Evolutionary conservation across 1,139 yeast genomes (phyloP).

Genomic region (Candida dubliniensis): DNA sequence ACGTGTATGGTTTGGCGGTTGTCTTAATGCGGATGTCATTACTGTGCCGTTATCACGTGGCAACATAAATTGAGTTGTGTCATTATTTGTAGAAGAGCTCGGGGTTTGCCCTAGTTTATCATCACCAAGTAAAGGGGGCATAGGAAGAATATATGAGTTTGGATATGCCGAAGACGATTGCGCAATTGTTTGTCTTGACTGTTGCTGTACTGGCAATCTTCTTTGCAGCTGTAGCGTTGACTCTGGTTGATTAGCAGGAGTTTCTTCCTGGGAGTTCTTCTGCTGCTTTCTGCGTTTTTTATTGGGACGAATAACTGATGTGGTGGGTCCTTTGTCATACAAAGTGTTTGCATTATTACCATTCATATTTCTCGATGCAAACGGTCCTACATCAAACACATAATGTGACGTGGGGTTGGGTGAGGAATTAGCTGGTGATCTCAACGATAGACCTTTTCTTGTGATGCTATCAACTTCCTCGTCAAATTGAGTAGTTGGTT

Average conservation of each 20-base stretch:
- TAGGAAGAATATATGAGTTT: slow-evolving; percentile 19
- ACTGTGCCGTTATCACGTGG: slow-evolving; percentile 13
- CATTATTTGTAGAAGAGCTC: slow-evolving; percentile 2
- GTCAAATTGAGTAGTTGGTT: slow-evolving; percentile 9
- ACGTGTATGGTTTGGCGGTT: slow-evolving; percentile 9
- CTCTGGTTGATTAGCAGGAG: slow-evolving; percentile 1
- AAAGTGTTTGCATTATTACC: slow-evolving; percentile 5
- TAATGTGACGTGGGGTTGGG: slow-evolving; percentile 17
- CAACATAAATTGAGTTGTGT: slow-evolving; percentile 14
- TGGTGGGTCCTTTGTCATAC: slow-evolving; percentile 7
- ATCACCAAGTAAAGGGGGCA: slow-evolving; percentile 18
- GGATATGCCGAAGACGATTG: slow-evolving; percentile 1
- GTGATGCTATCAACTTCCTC: slow-evolving; percentile 12
- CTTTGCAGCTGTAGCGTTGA: slow-evolving; percentile 7
- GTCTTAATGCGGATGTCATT: slow-evolving; percentile 15
- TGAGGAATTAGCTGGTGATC: slow-evolving; percentile 17
- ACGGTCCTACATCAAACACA: slow-evolving; percentile 18
- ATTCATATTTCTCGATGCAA: slow-evolving; percentile 12
- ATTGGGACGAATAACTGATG: slow-evolving; percentile 3
- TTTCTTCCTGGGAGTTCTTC: slow-evolving; percentile 1
- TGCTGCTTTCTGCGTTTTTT: slow-evolving; percentile 2
- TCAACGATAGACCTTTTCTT: slow-evolving; percentile 13
- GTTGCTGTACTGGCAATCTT: slow-evolving; percentile 1
- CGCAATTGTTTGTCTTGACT: neutral
- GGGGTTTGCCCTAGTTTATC: slow-evolving; percentile 5